Evolutionary conservation across 1,284 basidiomycete genomes (phyloP).

Genomic region (Coriolopsis trogii): DNA sequence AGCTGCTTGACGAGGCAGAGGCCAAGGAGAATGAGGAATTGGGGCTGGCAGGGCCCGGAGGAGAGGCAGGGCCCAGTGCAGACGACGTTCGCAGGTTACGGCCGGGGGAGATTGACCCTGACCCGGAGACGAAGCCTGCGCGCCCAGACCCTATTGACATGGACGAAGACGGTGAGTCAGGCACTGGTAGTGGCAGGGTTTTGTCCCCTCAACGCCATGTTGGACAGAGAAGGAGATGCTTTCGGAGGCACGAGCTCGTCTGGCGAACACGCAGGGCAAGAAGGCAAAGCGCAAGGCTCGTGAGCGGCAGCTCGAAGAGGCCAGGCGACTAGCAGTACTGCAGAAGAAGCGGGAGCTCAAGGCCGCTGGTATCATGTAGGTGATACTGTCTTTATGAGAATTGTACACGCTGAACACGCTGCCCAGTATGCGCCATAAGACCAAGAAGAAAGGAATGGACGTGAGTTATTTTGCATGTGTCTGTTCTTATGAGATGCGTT

Average conservation of each 20-base stretch:
- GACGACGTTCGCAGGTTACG: constrained; percentile 90
- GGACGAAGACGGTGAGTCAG: constrained; percentile 91
- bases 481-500: not conserved
- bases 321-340: constrained; percentile 89
- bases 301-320: constrained; percentile 96
- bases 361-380: constrained; percentile 95
- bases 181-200: not conserved
- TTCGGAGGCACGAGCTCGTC: constrained; percentile 95
- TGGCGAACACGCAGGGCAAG: constrained; percentile 99
- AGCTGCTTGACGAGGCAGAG: constrained; percentile 96
- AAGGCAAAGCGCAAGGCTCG: constrained; percentile 99
- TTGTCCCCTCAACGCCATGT: not conserved
- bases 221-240: constrained; percentile 99
- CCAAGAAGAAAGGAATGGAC: constrained; percentile 97
- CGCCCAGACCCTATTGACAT: constrained; percentile 99
- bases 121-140: constrained; percentile 98
- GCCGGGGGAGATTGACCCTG: constrained; percentile 98
- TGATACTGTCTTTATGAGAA: constrained; percentile 18
- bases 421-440: constrained; percentile 79
- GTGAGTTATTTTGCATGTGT: constrained; percentile 46
- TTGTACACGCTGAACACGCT: constrained; percentile 20
- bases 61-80: constrained; percentile 82
- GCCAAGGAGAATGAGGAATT: constrained; percentile 92
- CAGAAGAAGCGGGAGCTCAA: constrained; percentile 99
- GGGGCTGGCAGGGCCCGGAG: constrained; percentile 82